A percentile compares a stretch with the other conserved stretches of the same genome.
Evolutionary conservation across 495 filamentous ascomycete genomes (phyloP).

Genomic region (Sordaria brevicollis): DNA sequence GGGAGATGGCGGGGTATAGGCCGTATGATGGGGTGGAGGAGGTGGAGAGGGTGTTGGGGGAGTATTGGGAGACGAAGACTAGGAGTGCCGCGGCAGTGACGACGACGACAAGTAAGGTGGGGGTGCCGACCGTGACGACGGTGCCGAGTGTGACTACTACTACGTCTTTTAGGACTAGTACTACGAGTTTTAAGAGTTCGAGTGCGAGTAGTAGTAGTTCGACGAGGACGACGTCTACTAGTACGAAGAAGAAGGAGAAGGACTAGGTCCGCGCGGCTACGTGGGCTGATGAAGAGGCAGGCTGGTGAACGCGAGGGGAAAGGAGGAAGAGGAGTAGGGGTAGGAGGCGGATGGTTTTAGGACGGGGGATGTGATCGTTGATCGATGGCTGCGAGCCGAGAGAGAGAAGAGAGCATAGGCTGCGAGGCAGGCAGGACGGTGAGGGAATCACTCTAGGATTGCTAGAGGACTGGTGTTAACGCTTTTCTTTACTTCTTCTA

Average conservation of each 20-base stretch:
- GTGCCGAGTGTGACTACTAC: background rate
- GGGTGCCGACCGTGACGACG: background rate
- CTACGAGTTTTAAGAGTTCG: background rate
- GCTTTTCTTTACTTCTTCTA: too few species aligned
- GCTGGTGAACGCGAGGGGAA: too few species aligned
- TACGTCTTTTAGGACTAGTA: background rate
- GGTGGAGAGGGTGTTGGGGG: slow-evolving; percentile 10
- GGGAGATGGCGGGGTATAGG: slow-evolving; percentile 18
- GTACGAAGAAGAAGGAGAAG: background rate
- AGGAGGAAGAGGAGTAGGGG: too few species aligned
- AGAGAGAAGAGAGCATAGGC: too few species aligned
- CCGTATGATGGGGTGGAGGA: slow-evolving; percentile 22
- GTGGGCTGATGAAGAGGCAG: too few species aligned
- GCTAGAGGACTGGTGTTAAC: too few species aligned
- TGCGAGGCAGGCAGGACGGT: too few species aligned
- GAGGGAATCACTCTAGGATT: too few species aligned
- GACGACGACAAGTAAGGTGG: background rate
- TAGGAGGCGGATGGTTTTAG: too few species aligned
- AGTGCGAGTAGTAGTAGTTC: background rate
- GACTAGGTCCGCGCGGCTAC: too few species aligned
- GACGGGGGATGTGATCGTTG: too few species aligned
- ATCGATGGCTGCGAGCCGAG: too few species aligned
- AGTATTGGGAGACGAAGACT: slow-evolving; percentile 14
- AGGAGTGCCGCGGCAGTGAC: background rate
- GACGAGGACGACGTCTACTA: background rate